A percentile compares a stretch with the other conserved stretches of the same genome.
Evolutionary conservation across 768 basidiomycete genomes (phyloP).

Genomic region (Sarcodon aspratus): DNA sequence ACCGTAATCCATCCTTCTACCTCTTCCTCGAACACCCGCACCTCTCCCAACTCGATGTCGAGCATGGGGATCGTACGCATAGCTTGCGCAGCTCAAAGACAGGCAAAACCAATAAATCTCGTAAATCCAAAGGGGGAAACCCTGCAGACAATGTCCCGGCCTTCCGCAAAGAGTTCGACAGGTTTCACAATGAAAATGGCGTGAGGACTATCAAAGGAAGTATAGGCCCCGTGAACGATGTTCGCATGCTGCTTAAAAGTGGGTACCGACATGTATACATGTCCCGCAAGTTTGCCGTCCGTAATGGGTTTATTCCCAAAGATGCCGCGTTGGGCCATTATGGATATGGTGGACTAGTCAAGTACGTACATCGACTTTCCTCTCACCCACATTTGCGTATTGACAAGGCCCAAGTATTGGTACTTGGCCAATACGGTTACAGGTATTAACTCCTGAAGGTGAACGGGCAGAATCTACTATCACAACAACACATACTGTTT

Average conservation of each 20-base stretch:
- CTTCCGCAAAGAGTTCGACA: constrained; percentile 68
- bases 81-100: constrained; percentile 13
- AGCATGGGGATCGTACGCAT: constrained; percentile 8
- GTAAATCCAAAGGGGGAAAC: constrained; percentile 20
- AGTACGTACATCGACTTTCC: constrained; percentile 19
- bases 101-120: constrained; percentile 23
- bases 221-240: constrained; percentile 84
- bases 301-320: constrained; percentile 77
- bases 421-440: constrained; percentile 70
- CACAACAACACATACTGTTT: constrained; percentile 42
- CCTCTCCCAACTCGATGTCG: background rate
- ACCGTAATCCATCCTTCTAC: constrained; percentile 65
- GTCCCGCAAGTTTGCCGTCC: constrained; percentile 83
- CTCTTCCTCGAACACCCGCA: constrained; percentile 33
- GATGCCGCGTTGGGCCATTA: constrained; percentile 86
- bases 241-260: constrained; percentile 86
- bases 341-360: constrained; percentile 86
- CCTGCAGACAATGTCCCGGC: constrained; percentile 42
- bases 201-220: constrained; percentile 86
- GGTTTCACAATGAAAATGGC: constrained; percentile 85
- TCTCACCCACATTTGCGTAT: background rate
- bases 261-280: constrained; percentile 95
- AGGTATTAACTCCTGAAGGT: constrained; percentile 13
- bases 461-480: background rate
- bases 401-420: constrained; percentile 38